Base-by-base conservation (phyloP, 2,329 filamentous ascomycete species). In the Cladobotryum mycophilum region DNA sequence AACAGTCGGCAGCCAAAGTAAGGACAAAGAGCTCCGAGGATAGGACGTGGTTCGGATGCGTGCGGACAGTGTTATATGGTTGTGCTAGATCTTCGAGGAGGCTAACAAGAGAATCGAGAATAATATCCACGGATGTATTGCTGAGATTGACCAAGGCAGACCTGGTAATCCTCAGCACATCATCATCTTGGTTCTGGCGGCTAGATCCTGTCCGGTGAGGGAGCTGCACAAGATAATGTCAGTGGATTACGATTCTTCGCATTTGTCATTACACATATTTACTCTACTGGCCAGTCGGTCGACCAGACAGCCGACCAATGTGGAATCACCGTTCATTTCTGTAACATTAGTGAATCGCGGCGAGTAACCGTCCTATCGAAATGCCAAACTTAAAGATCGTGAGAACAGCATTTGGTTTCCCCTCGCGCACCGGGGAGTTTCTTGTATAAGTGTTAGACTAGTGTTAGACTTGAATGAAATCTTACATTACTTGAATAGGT, bases 11-110 rank as follows among this genome's bases (percentile, higher is more conserved):
- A 35, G 82, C 73, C 40, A 86, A 70, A 44, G 78, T 75, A 45
- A 86, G 66, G n/a, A 85, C 70, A 58, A 83, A 86, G 44, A 82
- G 69, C 63, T 86, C 82, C 15, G 84, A 85, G 43, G 80, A 73
- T 33, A 85, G 68, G 47, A 86, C 73, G 60, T 84, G 79, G 36
- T 73, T 68, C 2, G 82, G 81, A 58, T 83, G 81, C 18, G 70
- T 67, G 42, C 73, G 65, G 49, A 79, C 68, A 45, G 61, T 66
- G 54, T 74, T 74, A 61, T 80, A 81, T 3, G 79, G 76, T 45
- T 75, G 75, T 25, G 72, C 69, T 37, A 85, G 71, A 36, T 82
- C 79, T 61, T 84, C 80, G 42, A 85, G 72, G 5, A 84, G 67
- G 37, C 71, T 68, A 17, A 85, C 64, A 18, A 85, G 71, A 13